These are phyloP conservation scores for Vinca minor DNA, from an alignment of 257 asterid species.

Conservation along the genomic window DNA sequence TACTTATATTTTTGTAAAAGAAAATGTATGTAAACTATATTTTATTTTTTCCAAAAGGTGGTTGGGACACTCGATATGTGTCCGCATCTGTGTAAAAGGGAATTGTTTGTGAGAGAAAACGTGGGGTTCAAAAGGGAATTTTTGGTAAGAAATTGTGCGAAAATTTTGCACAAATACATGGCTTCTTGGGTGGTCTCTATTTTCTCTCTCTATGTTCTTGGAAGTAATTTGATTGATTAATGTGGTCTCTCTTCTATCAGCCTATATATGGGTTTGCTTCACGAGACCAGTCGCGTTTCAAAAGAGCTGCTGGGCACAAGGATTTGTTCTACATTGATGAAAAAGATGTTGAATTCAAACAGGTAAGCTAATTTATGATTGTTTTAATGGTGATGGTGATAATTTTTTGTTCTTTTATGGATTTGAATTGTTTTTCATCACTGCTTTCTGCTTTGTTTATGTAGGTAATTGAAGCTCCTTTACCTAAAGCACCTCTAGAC, in stretches of 20 bases:
- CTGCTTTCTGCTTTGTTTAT: slow-evolving; percentile 9
- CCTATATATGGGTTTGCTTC: slow-evolving; percentile 93
- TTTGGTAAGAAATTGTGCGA: no score
- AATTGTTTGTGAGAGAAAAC: no score
- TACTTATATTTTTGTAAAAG: no score
- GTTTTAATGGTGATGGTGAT: slow-evolving; percentile 4
- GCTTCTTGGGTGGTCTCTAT: neutral
- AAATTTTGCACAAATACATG: no score
- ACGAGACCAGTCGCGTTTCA: slow-evolving; percentile 77
- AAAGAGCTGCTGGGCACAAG: slow-evolving; percentile 85
- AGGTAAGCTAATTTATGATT: slow-evolving; percentile 37
- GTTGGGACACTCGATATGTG: no score
- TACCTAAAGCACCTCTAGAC: slow-evolving; percentile 88
- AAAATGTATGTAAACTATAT: no score
- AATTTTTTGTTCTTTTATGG: neutral
- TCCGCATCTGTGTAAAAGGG: no score
- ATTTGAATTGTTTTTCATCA: slow-evolving; percentile 12
- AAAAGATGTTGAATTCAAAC: slow-evolving; percentile 89
- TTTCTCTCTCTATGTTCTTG: neutral
- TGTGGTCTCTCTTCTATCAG: slow-evolving; percentile 28
- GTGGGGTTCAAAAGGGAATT: no score
- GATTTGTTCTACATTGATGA: slow-evolving; percentile 86
- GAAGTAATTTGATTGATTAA: neutral
- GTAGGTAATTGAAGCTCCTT: slow-evolving; percentile 93
- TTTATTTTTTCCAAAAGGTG: no score